Conservation (phyloP, 2,329 filamentous ascomycete species). For the Penicillium sp. region DNA sequence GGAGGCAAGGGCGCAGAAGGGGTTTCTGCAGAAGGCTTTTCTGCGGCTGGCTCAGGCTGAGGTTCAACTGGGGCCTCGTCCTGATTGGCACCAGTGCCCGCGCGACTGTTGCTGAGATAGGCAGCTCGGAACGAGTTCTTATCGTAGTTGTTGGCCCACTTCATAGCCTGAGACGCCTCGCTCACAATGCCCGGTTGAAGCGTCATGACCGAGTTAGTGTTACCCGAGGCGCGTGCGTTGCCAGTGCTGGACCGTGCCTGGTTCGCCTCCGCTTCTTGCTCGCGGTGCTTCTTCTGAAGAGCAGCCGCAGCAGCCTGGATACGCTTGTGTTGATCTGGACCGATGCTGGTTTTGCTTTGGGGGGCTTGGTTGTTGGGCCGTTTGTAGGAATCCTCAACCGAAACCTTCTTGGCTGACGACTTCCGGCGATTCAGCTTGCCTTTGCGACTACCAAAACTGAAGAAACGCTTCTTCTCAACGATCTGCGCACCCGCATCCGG, state of each 20-base stretch:
- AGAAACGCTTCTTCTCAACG: conserved; percentile 90
- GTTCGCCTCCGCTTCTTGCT: conserved; percentile 49
- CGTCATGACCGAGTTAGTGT: conserved; percentile 86
- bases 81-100: conserved; percentile 59
- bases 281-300: conserved; percentile 64
- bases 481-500: conserved; percentile 82
- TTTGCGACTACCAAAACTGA: conserved; percentile 70
- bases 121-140: conserved; percentile 77
- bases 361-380: conserved; percentile 47
- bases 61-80: conserved; percentile 31
- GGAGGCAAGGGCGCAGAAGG: conserved; percentile 18
- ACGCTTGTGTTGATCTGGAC: conserved; percentile 82
- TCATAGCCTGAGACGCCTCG: conserved; percentile 88
- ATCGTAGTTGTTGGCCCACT: conserved; percentile 94
- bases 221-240: conserved; percentile 54
- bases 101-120: conserved; percentile 70
- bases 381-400: conserved; percentile 48
- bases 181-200: conserved; percentile 76
- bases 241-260: conserved; percentile 50
- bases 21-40: conserved; percentile 37
- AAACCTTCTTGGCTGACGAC: conserved; percentile 58
- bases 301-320: conserved; percentile 87
- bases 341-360: conserved; percentile 75
- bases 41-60: conserved; percentile 25
- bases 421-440: conserved; percentile 62